These are phyloP conservation scores for Sporisorium iseilematis-ciliati DNA, from an alignment of 1,284 basidiomycete species.

Conservation along the genomic window DNA sequence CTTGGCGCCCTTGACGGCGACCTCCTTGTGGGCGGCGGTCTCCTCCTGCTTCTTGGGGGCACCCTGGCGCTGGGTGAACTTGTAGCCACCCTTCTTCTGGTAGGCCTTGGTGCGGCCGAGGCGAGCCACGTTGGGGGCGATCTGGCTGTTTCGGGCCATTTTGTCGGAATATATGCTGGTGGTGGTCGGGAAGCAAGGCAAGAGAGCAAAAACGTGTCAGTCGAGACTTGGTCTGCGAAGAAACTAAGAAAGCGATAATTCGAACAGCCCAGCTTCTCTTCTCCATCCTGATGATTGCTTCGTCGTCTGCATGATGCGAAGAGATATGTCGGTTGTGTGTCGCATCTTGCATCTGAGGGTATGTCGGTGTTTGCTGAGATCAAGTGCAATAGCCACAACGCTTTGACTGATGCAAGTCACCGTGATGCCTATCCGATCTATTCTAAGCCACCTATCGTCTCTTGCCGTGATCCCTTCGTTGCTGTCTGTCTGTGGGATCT, in stretches of 20 bases:
- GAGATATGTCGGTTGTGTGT: not conserved
- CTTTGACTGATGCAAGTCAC: no score
- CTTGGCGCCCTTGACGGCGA: conserved; percentile 86
- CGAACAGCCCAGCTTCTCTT: conserved; percentile 12
- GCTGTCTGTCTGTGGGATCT: not conserved
- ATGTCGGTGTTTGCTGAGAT: not conserved
- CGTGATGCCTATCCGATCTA: no score
- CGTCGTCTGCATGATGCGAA: not conserved
- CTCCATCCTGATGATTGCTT: not conserved
- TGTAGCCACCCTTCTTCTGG: conserved; percentile 80
- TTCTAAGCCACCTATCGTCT: no score
- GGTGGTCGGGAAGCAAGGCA: conserved; percentile 2
- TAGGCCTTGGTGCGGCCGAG: conserved; percentile 75
- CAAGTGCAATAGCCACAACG: no score
- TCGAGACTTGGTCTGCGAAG: not conserved
- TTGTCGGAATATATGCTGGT: conserved; percentile 50
- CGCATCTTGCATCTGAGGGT: not conserved
- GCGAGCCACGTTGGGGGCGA: conserved; percentile 86
- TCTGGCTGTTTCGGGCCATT: conserved; percentile 89
- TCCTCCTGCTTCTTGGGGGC: conserved; percentile 75
- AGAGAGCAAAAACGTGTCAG: conserved; percentile 20
- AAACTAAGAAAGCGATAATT: not conserved
- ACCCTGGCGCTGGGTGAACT: conserved; percentile 80
- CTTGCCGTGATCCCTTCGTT: not conserved
- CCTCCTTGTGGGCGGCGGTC: conserved; percentile 77